These are phyloP conservation scores for Verticillium nonalfalfae DNA, from an alignment of 2,329 filamentous ascomycete species.

Conservation along the genomic window DNA sequence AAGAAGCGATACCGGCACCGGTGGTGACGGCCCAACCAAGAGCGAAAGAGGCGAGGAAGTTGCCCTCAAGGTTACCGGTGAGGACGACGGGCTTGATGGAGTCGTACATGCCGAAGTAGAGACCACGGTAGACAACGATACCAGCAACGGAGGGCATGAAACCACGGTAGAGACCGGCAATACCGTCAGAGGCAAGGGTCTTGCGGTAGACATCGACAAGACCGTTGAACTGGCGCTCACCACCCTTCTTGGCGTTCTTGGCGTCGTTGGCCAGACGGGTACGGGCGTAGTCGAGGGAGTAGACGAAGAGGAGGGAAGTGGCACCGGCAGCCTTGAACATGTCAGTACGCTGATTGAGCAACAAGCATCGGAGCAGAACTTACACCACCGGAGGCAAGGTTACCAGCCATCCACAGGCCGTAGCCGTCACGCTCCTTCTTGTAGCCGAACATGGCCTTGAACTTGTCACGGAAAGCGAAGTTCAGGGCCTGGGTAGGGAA, in stretches of 20 bases:
- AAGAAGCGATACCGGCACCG: conserved; percentile 99
- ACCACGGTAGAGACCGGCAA: conserved; percentile 99
- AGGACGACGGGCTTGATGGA: conserved; percentile 99
- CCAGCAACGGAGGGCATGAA: conserved; percentile 99
- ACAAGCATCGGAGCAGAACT: conserved; percentile 30
- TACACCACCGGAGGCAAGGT: conserved; percentile 99
- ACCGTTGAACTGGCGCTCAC: conserved; percentile 99
- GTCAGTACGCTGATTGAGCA: not conserved
- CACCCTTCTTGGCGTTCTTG: conserved; percentile 95
- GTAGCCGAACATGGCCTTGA: conserved; percentile 99
- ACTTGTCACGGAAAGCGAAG: conserved; percentile 99
- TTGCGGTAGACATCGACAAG: conserved; percentile 99
- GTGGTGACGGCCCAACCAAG: conserved; percentile 99
- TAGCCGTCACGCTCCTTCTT: conserved; percentile 99
- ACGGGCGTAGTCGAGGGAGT: conserved; percentile 99
- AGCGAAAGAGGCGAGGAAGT: conserved; percentile 98
- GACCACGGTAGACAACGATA: conserved; percentile 99
- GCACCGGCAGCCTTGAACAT: conserved; percentile 80
- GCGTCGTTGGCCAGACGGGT: conserved; percentile 99
- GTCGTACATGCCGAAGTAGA: conserved; percentile 99
- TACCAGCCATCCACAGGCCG: conserved; percentile 97
- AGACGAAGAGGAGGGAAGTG: conserved; percentile 99
- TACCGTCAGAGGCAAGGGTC: conserved; percentile 97
- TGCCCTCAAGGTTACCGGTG: conserved; percentile 83
- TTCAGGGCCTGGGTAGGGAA: conserved; percentile 99